Percentiles rank a stretch among this genome's conserved stretches.
Conservation (phyloP, 2,329 filamentous ascomycete genomes). For the Juglanconis sp. region DNA sequence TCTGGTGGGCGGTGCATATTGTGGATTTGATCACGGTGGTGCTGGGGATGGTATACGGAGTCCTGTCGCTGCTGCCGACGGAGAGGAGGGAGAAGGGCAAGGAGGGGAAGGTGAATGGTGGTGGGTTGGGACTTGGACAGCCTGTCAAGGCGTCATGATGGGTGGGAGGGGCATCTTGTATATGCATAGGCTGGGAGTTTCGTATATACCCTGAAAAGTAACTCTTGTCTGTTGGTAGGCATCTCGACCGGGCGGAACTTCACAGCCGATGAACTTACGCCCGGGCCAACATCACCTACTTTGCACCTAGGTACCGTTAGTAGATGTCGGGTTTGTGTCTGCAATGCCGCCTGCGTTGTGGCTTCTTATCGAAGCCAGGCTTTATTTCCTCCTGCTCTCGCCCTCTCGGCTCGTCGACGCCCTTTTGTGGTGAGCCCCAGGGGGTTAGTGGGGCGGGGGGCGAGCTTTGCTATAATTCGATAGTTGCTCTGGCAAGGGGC, state of each 20-base stretch:
- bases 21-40: constrained; percentile 54
- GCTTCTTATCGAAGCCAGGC: too few species aligned
- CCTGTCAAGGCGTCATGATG: too few species aligned
- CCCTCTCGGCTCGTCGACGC: too few species aligned
- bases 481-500: too few species aligned
- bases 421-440: too few species aligned
- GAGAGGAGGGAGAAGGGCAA: not conserved
- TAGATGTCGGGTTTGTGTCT: too few species aligned
- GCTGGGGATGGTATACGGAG: constrained; percentile 26
- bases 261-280: too few species aligned
- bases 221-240: not conserved
- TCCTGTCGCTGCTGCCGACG: not conserved
- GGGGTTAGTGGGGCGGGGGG: too few species aligned
- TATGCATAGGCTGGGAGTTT: not conserved
- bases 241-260: not conserved
- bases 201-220: not conserved
- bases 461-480: rapidly evolving
- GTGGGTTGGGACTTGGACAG: not conserved
- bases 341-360: too few species aligned
- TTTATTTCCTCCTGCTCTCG: too few species aligned
- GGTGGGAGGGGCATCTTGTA: not conserved
- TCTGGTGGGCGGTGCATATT: constrained; percentile 91
- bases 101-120: not conserved
- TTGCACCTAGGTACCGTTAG: too few species aligned
- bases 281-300: too few species aligned